These are phyloP conservation scores for Plasmodium yoelii DNA, from an alignment of 169 alveolate genomes.

Conservation along the genomic window DNA sequence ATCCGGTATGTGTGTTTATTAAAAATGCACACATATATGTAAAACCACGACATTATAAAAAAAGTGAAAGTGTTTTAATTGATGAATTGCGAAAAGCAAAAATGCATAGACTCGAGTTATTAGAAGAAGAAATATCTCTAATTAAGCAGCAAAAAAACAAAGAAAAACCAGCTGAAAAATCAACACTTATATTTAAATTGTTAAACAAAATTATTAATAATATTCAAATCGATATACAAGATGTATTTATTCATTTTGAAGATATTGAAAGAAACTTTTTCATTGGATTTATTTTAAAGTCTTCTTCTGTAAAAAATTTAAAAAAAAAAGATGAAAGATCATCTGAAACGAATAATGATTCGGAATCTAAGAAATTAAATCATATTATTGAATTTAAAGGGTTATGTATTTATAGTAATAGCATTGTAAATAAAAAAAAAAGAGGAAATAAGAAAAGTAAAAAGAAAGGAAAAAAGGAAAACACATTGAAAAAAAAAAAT, in stretches of 20 bases:
- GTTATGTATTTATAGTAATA: conserved; percentile 71
- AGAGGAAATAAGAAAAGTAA: conserved; percentile 19
- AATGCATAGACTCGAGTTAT: conserved; percentile 77
- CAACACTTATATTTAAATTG: conserved; percentile 86
- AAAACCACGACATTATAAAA: conserved; percentile 80
- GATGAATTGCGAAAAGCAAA: conserved; percentile 81
- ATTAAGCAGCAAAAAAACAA: conserved; percentile 73
- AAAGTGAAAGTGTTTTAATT: conserved; percentile 84
- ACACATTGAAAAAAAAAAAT: not conserved
- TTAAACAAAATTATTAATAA: conserved; percentile 87
- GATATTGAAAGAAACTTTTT: conserved; percentile 82
- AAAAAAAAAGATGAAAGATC: conserved; percentile 32
- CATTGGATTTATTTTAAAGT: conserved; percentile 81
- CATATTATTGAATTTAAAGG: conserved; percentile 76
- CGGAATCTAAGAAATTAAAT: conserved; percentile 49
- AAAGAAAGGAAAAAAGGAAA: not conserved
- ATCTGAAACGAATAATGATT: conserved; percentile 30
- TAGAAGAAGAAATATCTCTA: conserved; percentile 79
- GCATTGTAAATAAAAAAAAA: conserved; percentile 25
- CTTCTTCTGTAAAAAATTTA: conserved; percentile 80
- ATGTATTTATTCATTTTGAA: conserved; percentile 86
- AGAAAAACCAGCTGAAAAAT: conserved; percentile 73
- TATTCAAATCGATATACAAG: conserved; percentile 86
- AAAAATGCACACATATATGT: conserved; percentile 85
- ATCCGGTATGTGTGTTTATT: conserved; percentile 86